phyloP scores from a whole-genome alignment of 192 early-diverging fungal genomes.

The Entophlyctis luteolus region DNA sequence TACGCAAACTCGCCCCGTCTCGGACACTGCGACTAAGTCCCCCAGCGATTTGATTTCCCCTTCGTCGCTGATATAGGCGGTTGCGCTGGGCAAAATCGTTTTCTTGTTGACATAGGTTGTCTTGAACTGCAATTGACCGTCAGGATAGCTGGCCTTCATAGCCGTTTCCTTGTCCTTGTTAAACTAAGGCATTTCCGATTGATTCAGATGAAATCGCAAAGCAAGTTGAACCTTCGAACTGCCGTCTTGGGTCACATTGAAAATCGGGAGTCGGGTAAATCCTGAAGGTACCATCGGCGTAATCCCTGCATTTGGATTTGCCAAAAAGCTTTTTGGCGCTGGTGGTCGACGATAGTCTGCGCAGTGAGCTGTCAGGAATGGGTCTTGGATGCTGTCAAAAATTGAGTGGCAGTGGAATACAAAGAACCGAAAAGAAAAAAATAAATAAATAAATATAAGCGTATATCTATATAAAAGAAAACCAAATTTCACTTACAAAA shows the following conservation, averaged over 20 bases:
- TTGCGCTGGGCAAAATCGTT: slow-evolving; percentile 28
- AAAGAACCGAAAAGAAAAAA: not conserved
- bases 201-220: not conserved
- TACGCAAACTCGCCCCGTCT: slow-evolving; percentile 31
- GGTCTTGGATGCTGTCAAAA: slow-evolving; percentile 26
- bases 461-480: not conserved
- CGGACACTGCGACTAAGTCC: slow-evolving; percentile 3
- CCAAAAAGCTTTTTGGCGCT: slow-evolving; percentile 7
- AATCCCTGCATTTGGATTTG: slow-evolving; percentile 25
- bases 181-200: not conserved
- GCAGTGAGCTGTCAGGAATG: slow-evolving; percentile 32
- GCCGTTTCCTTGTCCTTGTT: slow-evolving; percentile 20
- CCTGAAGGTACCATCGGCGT: slow-evolving; percentile 34
- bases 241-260: slow-evolving; percentile 39
- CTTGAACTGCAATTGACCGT: slow-evolving; percentile 28
- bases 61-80: slow-evolving; percentile 35
- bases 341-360: slow-evolving; percentile 16
- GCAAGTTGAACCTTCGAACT: slow-evolving; percentile 5
- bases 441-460: not conserved
- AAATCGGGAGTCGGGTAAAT: slow-evolving; percentile 38
- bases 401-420: not conserved
- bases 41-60: slow-evolving; percentile 35
- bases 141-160: slow-evolving; percentile 30
- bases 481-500: slow-evolving; percentile 14
- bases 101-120: slow-evolving; percentile 24